phyloP scores from a whole-genome alignment of 768 basidiomycete species.

The Tylopilus sp. region DNA sequence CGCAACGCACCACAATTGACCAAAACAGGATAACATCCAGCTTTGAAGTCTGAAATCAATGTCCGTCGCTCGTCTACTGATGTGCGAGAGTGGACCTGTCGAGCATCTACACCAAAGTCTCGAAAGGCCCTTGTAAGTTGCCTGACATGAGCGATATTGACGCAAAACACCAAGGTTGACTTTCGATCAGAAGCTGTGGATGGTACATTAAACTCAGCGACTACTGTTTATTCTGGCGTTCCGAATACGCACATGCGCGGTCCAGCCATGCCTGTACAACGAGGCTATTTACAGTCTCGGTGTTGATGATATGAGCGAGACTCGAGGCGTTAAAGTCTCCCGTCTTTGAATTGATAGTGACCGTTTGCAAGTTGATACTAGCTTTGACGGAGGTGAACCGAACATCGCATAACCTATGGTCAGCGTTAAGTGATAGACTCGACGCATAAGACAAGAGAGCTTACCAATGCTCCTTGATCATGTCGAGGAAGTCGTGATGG shows the following conservation, averaged over 20 bases:
- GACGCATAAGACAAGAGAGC: not conserved
- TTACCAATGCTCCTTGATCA: slow-evolving; percentile 92
- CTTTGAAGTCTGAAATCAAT: slow-evolving; percentile 64
- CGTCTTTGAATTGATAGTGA: slow-evolving; percentile 59
- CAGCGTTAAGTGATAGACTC: not conserved
- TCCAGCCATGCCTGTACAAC: slow-evolving; percentile 86
- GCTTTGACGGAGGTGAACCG: slow-evolving; percentile 82
- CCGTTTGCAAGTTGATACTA: slow-evolving; percentile 62
- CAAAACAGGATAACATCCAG: slow-evolving; percentile 77
- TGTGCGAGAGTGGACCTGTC: slow-evolving; percentile 72
- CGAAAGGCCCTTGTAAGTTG: slow-evolving; percentile 73
- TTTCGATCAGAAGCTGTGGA: slow-evolving; percentile 51
- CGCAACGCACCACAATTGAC: slow-evolving; percentile 77
- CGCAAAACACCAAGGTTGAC: slow-evolving; percentile 92
- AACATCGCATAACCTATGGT: slow-evolving; percentile 73
- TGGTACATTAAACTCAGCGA: not conserved
- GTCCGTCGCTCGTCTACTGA: slow-evolving; percentile 58
- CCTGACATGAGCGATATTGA: slow-evolving; percentile 77
- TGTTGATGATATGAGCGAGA: slow-evolving; percentile 81
- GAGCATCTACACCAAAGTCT: slow-evolving; percentile 76
- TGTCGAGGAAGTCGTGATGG: slow-evolving; percentile 84
- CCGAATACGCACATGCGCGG: slow-evolving; percentile 57
- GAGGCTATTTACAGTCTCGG: slow-evolving; percentile 68
- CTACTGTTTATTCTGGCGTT: not conserved
- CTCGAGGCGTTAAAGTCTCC: slow-evolving; percentile 83